Evolutionary conservation across 345 rosid genomes (phyloP).

Genomic region (Reutealis trisperma): DNA sequence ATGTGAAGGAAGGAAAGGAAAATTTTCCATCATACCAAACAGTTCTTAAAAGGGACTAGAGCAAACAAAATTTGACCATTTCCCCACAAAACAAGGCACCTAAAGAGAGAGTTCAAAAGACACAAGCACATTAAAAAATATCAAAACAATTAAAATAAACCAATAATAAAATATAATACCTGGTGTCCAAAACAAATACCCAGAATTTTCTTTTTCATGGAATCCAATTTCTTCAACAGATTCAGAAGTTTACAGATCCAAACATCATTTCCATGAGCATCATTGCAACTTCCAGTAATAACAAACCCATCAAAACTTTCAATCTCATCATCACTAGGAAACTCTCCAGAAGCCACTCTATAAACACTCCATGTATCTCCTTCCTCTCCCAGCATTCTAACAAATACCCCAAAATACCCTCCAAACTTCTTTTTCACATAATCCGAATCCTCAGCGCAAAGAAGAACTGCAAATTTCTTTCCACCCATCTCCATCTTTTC

Average conservation of each 20-base stretch:
- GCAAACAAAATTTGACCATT: conserved; percentile 1
- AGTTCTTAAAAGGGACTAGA: too few relatives aligned
- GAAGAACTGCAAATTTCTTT: conserved; percentile 56
- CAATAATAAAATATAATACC: conserved; percentile 33
- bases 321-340: conserved; percentile 52
- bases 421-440: conserved; percentile 53
- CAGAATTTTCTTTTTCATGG: conserved; percentile 52
- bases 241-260: conserved; percentile 60
- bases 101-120: not conserved
- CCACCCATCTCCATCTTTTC: conserved; percentile 22
- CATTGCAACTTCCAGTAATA: conserved; percentile 66
- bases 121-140: not conserved
- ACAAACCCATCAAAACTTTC: conserved; percentile 58
- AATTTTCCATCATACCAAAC: not conserved
- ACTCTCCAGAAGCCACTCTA: conserved; percentile 46
- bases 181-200: conserved; percentile 84
- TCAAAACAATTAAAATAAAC: not conserved
- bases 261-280: conserved; percentile 57
- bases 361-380: conserved; percentile 65
- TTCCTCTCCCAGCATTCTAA: conserved; percentile 52
- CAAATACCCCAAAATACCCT: conserved; percentile 59
- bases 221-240: conserved; percentile 48
- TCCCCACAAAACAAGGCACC: not conserved
- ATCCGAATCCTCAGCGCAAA: conserved; percentile 71
- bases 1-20: not conserved